Base-by-base conservation (phyloP, 2,329 filamentous ascomycete species). In the Alternaria arbusti region DNA sequence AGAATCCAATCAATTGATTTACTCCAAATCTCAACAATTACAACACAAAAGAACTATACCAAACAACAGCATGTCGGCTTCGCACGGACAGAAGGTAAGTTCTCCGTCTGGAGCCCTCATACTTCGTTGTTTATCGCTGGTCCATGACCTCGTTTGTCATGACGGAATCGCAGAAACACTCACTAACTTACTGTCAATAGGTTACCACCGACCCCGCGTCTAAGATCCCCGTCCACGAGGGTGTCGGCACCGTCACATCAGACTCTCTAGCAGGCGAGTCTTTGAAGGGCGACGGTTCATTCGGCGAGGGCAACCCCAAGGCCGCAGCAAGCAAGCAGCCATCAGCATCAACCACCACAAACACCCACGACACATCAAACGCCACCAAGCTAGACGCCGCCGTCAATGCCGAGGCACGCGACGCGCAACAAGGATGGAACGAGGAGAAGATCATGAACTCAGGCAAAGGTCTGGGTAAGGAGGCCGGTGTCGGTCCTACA, bases 241-340 rank as follows among this genome's bases (percentile, higher is more conserved):
- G 85, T 13, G 82, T 90, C 6, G 93, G 93, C 56, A 72, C 84
- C 25, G 85, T 95, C 1, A 81, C 86, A 47, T 82, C 86, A 13
- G 91, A 91, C 79, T 95, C 91, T 7, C 88, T 96, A 6, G 93
- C 93, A 11, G 90, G 88, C 62, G 90, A 95, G 73, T 96, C 92
- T 0, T 80, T 88, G 63, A 81, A 84, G 50, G 70, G 82, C 22
- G 85, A 85, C 61, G 91, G 91, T 67, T 82, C 78, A 12, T 93
- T 92, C 71, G 82, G 85, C 44, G 78, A 85, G 26, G 79, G 85
- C 60, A 91, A 92, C 80, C 82, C 84, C 23, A 82, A 85, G 65
- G 83, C 84, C 17, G 82, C 84, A 44, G 83, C 83, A 6, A 81
- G 82, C 30, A 76, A 80, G 13, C 85, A 88, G 54, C 80, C 82